Base-by-base conservation (phyloP, 2,329 filamentous ascomycete genomes). In the Alternaria brassicae region DNA sequence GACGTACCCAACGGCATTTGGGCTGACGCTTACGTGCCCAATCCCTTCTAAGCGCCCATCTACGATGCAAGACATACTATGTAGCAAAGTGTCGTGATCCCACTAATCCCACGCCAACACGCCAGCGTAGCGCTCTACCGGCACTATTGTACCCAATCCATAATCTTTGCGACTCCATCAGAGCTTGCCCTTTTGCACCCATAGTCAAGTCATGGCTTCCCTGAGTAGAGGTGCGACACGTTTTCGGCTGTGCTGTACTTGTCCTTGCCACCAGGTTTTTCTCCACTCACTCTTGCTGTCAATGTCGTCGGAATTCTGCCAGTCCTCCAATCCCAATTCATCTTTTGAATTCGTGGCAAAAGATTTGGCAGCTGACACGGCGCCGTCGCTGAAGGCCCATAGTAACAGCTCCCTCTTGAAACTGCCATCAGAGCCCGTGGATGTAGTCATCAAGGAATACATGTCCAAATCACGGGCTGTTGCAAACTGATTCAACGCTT, bases 321-420 rank as follows among this genome's bases (percentile, higher is more conserved):
- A 91, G 0, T 75, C 70, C 68, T 83, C 79, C 34, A 95, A 74
- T 21, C 84, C 80, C 63, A 95, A 74, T 57, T 80, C 80, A 13
- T 81, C 81, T 2, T 63, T 71, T 6, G 81, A 79, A 7, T 72
- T 70, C 7, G 77, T 70, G 19, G 77, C 81, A 68, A 94, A 94
- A 15, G 72, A 76, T 70, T 83, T 78, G 15, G 84, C 84, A 1
- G 85, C 86, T 4, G 75, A 68, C 0, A 80, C 78, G 0, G 84
- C 88, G 4, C 74, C 73, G 1, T 82, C 78, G 25, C 81, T 84
- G 1, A 86, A 70, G 0, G 84, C 88, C 85, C 89, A 90, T 0
- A 93, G 78, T 6, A 94, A 77, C 36, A 93, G 73, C 71, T 95
- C 86, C 50, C 91, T 81, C 63, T 81, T 80, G 61, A 93, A 91